These are phyloP conservation scores for Hemileccinum rubropunctum DNA, from an alignment of 768 basidiomycete genomes.

Conservation along the genomic window DNA sequence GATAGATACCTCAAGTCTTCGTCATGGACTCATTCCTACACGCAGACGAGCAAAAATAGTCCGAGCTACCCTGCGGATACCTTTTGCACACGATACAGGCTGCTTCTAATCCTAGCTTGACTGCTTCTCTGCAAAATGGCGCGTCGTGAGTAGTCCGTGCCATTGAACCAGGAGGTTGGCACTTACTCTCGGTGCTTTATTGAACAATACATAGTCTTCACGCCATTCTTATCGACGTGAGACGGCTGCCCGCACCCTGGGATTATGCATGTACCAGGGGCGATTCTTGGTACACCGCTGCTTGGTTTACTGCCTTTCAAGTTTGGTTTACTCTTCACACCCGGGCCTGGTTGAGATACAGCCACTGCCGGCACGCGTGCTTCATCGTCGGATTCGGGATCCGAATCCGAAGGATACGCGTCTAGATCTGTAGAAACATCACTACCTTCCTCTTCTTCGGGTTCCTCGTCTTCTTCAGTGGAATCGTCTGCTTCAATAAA, in stretches of 20 bases:
- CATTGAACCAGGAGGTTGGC: background rate
- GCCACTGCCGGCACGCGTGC: conserved; percentile 8
- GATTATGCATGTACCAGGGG: conserved; percentile 47
- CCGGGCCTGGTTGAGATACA: conserved; percentile 7
- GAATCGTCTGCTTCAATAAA: conserved; percentile 19
- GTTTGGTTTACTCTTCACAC: conserved; percentile 6
- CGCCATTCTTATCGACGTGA: conserved; percentile 52
- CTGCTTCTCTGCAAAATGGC: conserved; percentile 48
- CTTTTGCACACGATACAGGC: conserved; percentile 66
- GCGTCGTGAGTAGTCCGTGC: conserved; percentile 7
- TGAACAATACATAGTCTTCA: conserved; percentile 55
- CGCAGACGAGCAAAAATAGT: conserved; percentile 60
- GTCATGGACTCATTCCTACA: conserved; percentile 61
- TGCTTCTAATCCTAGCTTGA: conserved; percentile 45
- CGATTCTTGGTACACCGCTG: background rate
- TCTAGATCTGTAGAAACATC: conserved; percentile 28
- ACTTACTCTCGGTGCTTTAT: conserved; percentile 62
- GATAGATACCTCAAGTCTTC: conserved; percentile 35
- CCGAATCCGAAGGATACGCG: conserved; percentile 32
- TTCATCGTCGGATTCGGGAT: conserved; percentile 23
- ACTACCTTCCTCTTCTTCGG: conserved; percentile 22
- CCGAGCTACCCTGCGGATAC: conserved; percentile 54
- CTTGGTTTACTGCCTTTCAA: conserved; percentile 13
- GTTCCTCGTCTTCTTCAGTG: conserved; percentile 25
- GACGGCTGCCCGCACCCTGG: conserved; percentile 56